Evolutionary conservation across 2,329 filamentous ascomycete genomes (phyloP), one percentile per base, ranked within the genome.

Genomic region (Aspergillus latus): DNA sequence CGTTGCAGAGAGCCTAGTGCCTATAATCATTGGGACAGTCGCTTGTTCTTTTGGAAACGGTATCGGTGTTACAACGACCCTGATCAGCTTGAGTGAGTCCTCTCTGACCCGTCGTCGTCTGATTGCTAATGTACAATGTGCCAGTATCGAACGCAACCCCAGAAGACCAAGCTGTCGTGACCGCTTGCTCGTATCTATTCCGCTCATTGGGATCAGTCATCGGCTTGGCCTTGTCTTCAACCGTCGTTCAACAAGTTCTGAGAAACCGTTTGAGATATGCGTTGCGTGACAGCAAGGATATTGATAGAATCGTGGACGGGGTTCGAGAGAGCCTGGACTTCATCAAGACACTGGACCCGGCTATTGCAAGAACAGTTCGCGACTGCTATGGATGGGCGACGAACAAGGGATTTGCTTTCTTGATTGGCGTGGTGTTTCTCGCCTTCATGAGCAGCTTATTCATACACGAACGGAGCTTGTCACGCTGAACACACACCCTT

Each of bases 121-220:
- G 10, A 13, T 42, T 42, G 28, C 29, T 54, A 42, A 53, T 39
- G 53, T 62, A 54, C 62, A 36, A 37, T 51, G 2, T 8, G 15
- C 13, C 53, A 79, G 84, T 92, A 60, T 85, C 88, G 32, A 90
- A 91, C 66, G 83, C 87, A 0, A 75, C 82, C 1, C 77, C 79
- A 2, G 79, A 84, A 43, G 89, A 92, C 62, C 85, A 88, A 59
- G 88, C 90, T 1, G 83, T 92, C 1, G 88, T 86, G 3, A 88
- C 89, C 13, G 89, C 90, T 6, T 91, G 88, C 70, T 89, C 86
- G 16, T 93, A 93, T 72, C 83, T 93, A 26, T 93, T 93, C 78
- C 85, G 89, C 39, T 88, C 87, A 1, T 78, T 92, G 0, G 90
- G 84, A 10, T 82, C 80, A 13, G 83, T 85, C 8, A 80, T 85